Evolutionary conservation across 2,329 filamentous ascomycete genomes (phyloP), one percentile per base, ranked within the genome.

Genomic region (Amphichorda felina): DNA sequence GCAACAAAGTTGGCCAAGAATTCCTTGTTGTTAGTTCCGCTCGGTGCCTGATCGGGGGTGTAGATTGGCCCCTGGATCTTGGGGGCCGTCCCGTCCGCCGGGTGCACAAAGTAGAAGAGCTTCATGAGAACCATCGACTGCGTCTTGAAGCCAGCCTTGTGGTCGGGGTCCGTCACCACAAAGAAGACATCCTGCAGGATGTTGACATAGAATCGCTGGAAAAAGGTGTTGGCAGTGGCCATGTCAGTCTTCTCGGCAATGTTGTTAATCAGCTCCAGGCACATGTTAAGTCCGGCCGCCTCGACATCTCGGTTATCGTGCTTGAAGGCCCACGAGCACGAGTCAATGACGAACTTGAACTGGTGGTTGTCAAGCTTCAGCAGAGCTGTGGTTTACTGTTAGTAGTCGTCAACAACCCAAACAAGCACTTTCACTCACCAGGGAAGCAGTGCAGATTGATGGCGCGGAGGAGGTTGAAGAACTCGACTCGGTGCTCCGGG

Each of bases 291-390:
- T 41, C 91, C 91, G 27, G 91, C 93, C 46, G 84, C 86, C 61
- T 98, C 91, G 21, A 98, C 91, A 54, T 95, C 87, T 41, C 91
- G 83, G 63, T 98, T 98, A 64, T 98, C 91, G 60, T 98, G 91
- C 68, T 98, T 98, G 68, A 89, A 95, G n/a, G 93, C 91, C 93
- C 91, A 98, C 72, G 96, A 87, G 69, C 93, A 98, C 25, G 89
- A 94, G 59, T 98, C 91, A 46, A 98, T 96, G 50, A 98, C 88
- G 53, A 96, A 94, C 64, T 98, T 98, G 76, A 98, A 98, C 54
- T 95, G 91, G 40, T 86, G 79, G 51, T 85, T 89, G 55, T 98
- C 89, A 24, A 98, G 77, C 60, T 94, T 93, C 45, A 98, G 71
- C 16, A 98, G 72, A 1, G 91, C 77, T 69, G 39, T 69, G 39